Conservation (phyloP, 192 early-diverging fungal genomes). For the Haplosporangium gracile region DNA sequence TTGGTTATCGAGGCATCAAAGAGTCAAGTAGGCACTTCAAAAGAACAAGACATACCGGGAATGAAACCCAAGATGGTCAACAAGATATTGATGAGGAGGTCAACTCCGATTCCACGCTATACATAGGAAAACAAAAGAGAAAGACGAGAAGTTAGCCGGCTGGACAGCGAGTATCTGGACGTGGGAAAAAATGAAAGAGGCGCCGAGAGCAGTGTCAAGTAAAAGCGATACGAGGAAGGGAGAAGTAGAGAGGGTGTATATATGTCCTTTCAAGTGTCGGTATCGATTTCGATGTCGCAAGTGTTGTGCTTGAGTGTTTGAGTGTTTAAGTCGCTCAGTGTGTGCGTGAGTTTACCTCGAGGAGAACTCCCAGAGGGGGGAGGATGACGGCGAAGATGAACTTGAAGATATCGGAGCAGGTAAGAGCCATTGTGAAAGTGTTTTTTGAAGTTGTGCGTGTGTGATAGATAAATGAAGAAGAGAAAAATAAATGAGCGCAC, state of each 20-base stretch:
- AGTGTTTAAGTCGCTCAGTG: neutral
- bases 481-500: neutral
- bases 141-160: neutral
- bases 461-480: neutral
- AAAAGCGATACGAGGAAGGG: neutral
- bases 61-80: conserved; percentile 78
- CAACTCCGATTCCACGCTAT: conserved; percentile 63
- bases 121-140: neutral
- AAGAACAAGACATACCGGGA: conserved; percentile 62
- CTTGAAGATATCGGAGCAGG: conserved; percentile 63
- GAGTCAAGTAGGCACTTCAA: neutral
- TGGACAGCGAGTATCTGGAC: neutral
- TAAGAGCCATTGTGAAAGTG: conserved; percentile 58
- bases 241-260: neutral
- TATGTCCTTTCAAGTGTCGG: neutral
- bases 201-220: neutral
- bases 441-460: conserved; percentile 14
- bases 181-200: neutral
- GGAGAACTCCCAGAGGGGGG: conserved; percentile 65
- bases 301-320: neutral
- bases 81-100: conserved; percentile 76
- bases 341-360: conserved; percentile 39
- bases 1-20: neutral
- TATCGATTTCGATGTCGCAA: neutral
- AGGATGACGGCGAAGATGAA: conserved; percentile 63